Base-by-base conservation (phyloP, 176 grass and related monocot genomes). In the Thinopyrum elongatum region DNA sequence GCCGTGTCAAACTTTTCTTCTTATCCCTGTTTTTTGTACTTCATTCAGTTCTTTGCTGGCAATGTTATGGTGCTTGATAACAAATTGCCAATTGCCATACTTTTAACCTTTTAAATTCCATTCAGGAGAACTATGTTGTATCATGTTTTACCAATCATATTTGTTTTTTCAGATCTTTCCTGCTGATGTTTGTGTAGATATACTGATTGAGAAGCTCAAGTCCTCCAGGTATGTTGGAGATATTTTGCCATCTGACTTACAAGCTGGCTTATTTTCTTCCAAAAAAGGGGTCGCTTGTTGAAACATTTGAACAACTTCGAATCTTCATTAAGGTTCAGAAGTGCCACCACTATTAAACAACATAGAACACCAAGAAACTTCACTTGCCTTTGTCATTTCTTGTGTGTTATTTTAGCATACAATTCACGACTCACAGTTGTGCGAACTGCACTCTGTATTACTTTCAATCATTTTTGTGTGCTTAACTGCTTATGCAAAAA, bases 151-250 rank as follows among this genome's bases (percentile, higher is more conserved):
- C 72, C 81, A 65, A 73, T 77, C 80, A 4, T 88, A 84, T 76
- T 88, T 76, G 26, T 21, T 76, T 63, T 78, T 91, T 68, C 90
- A 98, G 97, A 91, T 98, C 41, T 91, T 94, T 58, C 97, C 97
- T 77, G 82, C 79, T 77, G 97, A 94, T 92, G 59, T 91, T 10
- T 85, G 70, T 88, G 59, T 95, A 82, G 91, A 91, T 86, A 88
- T 69, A 86, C 59, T 91, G 67, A 59, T 94, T 94, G 84, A 95
- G 21, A 92, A 71, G 29, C 35, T 95, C 60, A 86, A 91, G 36
- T 87, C 88, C 33, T 91, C 84, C 33, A 88, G 93, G 96, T 98
- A 91, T 75, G 74, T 22, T 64, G 4, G 57, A 94, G 64, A 91
- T 83, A 55, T 71, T 73, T 72, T 76, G 49, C 47, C 30, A 76